Evolutionary conservation across 257 asterid genomes (phyloP).

Genomic region (Penstemon barbatus): DNA sequence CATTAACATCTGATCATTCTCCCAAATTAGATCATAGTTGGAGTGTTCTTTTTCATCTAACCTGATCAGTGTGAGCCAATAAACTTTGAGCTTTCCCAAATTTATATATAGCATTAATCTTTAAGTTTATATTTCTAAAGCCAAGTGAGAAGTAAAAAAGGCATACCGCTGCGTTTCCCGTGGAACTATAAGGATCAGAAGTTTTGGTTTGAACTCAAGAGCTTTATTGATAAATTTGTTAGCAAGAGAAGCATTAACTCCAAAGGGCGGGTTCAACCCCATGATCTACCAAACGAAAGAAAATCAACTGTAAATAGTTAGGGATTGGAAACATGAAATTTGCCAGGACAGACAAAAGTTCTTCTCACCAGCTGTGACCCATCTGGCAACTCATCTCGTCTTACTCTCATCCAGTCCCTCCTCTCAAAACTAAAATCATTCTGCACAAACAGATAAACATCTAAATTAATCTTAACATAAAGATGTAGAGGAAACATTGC

Average conservation of each 20-base stretch:
- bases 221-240: slow-evolving; percentile 77
- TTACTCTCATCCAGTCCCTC: slow-evolving; percentile 81
- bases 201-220: slow-evolving; percentile 85
- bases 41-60: slow-evolving; percentile 46
- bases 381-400: slow-evolving; percentile 52
- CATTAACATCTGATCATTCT: slow-evolving; percentile 61
- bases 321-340: slow-evolving; percentile 21
- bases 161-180: slow-evolving; percentile 63
- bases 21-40: slow-evolving; percentile 78
- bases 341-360: slow-evolving; percentile 16
- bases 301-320: slow-evolving; percentile 21
- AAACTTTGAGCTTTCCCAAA: slow-evolving; percentile 6
- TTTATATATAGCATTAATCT: neutral
- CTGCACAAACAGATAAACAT: slow-evolving; percentile 43
- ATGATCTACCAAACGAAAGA: slow-evolving; percentile 58
- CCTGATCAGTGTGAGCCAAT: slow-evolving; percentile 42
- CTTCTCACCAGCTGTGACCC: slow-evolving; percentile 79
- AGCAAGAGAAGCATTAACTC: slow-evolving; percentile 73
- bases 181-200: slow-evolving; percentile 82
- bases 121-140: neutral
- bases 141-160: neutral
- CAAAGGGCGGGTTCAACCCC: slow-evolving; percentile 98
- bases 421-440: slow-evolving; percentile 75
- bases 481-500: neutral
- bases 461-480: slow-evolving; percentile 6